Conservation (phyloP, 208 protist species). For the Crithidia brevicula region DNA sequence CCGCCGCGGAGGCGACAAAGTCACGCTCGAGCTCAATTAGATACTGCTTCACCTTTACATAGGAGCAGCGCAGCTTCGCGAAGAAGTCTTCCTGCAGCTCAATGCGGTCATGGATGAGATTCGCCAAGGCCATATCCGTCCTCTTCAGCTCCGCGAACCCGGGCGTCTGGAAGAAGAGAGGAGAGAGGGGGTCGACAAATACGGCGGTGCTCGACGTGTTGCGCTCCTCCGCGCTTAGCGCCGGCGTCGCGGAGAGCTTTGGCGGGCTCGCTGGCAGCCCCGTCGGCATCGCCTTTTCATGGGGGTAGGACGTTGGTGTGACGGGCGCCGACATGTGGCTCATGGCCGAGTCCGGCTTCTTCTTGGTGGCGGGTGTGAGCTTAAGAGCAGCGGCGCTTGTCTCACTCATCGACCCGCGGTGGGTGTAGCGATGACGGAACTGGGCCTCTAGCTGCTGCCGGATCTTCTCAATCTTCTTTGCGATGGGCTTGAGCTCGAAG, state of each 20-base stretch:
- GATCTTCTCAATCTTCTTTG: conserved; percentile 69
- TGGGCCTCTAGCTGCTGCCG: conserved; percentile 37
- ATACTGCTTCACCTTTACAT: conserved; percentile 64
- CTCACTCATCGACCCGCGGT: conserved; percentile 15
- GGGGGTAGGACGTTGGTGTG: conserved; percentile 10
- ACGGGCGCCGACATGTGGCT: conserved; percentile 15
- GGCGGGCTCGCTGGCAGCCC: background rate
- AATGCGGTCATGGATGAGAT: conserved; percentile 34
- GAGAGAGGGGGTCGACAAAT: conserved; percentile 23
- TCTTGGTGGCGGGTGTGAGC: background rate
- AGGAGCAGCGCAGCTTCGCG: conserved; percentile 56
- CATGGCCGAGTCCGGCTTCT: conserved; percentile 11
- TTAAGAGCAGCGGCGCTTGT: background rate
- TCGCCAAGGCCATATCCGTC: conserved; percentile 29
- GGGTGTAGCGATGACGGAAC: conserved; percentile 12
- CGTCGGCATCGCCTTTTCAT: background rate
- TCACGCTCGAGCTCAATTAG: conserved; percentile 53
- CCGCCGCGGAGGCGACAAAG: conserved; percentile 34
- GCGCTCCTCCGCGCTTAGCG: conserved; percentile 2
- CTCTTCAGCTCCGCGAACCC: conserved; percentile 20
- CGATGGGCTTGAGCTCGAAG: conserved; percentile 82
- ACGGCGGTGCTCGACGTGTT: conserved; percentile 7
- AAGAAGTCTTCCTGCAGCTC: conserved; percentile 67
- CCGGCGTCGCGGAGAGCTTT: background rate
- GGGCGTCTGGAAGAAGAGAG: conserved; percentile 21